Evolutionary conservation across 768 basidiomycete species (phyloP), one percentile per base, ranked within the genome.

Genomic region (Suillus brevipes): DNA sequence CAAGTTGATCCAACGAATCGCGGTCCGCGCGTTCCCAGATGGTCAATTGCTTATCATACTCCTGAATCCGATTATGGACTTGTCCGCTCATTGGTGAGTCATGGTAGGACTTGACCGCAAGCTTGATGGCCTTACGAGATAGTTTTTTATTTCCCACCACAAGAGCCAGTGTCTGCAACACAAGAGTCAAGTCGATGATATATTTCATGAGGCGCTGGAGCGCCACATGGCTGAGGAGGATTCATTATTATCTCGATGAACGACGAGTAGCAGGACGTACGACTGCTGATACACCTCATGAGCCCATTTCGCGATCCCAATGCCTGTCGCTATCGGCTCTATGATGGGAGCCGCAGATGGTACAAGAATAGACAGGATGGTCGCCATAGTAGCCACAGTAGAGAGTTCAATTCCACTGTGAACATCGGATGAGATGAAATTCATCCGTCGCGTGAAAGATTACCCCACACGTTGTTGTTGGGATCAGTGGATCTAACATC

Each of bases 181-280:
- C 65, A 42, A 72, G 65, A 8, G 71, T 74, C 3, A 74, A 47
- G 64, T 74, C 73, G 40, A 74, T 62, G 45, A 74, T 74, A 57
- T 74, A 74, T 28, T 64, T 63, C 65, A 74, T 74, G 16, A 74
- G 63, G 50, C 64, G 66, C 20, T 64, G 70, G 16, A 68, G 61
- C 18, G 65, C 65, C 13, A 23, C 4, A 8, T 47, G 50, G 20
- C 66, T 61, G 23, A 40, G n/a, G 10, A 66, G 23, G 31, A 37
- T 37, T 55, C 20, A 34, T 13, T 55, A 36, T n/a, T 55, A 10
- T 55, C 2, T 25, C 3, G 8, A 31, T 34, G 16, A 65, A 38
- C 23, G 2, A 20, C 31, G 10, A 16, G 18, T 14, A 16, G 28
- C 23, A 20, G 34, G 5, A 6, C 34, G 34, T 34, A 34, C 34